A percentile compares a stretch with the other conserved stretches of the same genome.
Evolutionary conservation across 2,329 filamentous ascomycete genomes (phyloP).

Genomic region (Pseudocercospora cruenta): DNA sequence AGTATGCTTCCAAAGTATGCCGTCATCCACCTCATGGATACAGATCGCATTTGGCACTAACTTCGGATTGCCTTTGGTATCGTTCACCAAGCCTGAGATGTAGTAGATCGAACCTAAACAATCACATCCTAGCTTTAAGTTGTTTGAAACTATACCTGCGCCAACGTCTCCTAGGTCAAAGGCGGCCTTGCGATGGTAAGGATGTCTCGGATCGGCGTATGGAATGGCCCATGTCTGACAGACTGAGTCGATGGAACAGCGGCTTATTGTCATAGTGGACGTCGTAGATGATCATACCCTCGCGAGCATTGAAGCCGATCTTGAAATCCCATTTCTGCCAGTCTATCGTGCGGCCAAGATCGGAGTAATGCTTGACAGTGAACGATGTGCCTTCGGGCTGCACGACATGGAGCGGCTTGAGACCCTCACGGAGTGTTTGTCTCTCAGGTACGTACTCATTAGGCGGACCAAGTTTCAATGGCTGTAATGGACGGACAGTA

Average conservation of each 20-base stretch:
- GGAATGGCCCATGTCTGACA: slow-evolving; percentile 71
- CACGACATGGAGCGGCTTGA: slow-evolving; percentile 72
- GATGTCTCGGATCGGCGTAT: slow-evolving; percentile 66
- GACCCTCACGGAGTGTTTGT: slow-evolving; percentile 46
- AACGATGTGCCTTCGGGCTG: slow-evolving; percentile 73
- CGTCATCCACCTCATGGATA: slow-evolving; percentile 71
- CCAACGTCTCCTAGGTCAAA: slow-evolving; percentile 71
- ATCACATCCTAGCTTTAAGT: slow-evolving; percentile 70
- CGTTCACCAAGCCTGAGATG: slow-evolving; percentile 57
- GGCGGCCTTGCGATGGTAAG: slow-evolving; percentile 70
- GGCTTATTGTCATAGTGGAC: slow-evolving; percentile 57
- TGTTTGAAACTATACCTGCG: slow-evolving; percentile 69
- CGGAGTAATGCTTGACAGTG: slow-evolving; percentile 45
- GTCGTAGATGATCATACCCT: slow-evolving; percentile 70
- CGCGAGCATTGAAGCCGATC: slow-evolving; percentile 64
- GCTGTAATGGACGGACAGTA: slow-evolving; percentile 55
- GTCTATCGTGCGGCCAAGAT: slow-evolving; percentile 52
- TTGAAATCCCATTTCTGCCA: slow-evolving; percentile 70
- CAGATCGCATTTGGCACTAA: slow-evolving; percentile 69
- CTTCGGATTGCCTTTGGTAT: slow-evolving; percentile 47
- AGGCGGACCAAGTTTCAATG: slow-evolving; percentile 55
- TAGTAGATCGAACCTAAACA: slow-evolving; percentile 73
- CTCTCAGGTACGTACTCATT: slow-evolving; percentile 69
- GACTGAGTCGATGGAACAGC: slow-evolving; percentile 67
- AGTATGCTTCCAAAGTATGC: slow-evolving; percentile 71